Conservation (phyloP, 768 basidiomycete genomes). For the Pleurotus ostreatus region DNA sequence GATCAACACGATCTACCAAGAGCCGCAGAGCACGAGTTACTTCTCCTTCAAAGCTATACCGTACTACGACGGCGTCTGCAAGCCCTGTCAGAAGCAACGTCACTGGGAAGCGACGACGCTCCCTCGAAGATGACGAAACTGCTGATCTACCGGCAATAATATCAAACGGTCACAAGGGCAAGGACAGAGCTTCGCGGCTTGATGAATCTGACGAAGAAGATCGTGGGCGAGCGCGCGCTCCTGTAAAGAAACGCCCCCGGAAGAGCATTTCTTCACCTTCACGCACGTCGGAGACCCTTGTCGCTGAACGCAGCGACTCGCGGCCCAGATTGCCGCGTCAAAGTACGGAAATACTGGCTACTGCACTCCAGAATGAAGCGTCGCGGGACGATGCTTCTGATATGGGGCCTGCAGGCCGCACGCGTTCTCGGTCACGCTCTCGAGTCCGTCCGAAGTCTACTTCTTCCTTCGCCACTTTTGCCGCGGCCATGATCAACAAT, state of each 20-base stretch:
- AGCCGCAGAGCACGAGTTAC: not conserved
- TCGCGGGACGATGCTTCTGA: not conserved
- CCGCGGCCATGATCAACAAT: not conserved
- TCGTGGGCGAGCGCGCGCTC: not conserved
- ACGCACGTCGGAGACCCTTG: no score
- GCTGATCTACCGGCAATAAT: not conserved
- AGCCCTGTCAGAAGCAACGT: not conserved
- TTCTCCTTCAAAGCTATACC: not conserved
- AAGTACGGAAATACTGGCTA: no score
- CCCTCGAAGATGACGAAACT: not conserved
- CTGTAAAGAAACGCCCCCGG: not conserved
- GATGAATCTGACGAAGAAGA: not conserved
- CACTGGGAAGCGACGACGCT: not conserved
- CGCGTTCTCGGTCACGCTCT: conserved; percentile 3
- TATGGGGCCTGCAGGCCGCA: not conserved
- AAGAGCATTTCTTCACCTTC: not conserved
- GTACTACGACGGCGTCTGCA: not conserved
- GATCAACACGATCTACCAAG: conserved; percentile 15
- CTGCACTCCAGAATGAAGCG: no score
- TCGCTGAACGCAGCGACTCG: no score
- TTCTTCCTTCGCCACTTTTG: not conserved
- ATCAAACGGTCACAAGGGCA: not conserved
- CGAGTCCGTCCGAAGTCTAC: not conserved
- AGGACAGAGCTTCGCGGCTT: not conserved
- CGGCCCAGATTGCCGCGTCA: no score